phyloP scores from a whole-genome alignment of 768 basidiomycete genomes.

The Scleroderma citrinum region DNA sequence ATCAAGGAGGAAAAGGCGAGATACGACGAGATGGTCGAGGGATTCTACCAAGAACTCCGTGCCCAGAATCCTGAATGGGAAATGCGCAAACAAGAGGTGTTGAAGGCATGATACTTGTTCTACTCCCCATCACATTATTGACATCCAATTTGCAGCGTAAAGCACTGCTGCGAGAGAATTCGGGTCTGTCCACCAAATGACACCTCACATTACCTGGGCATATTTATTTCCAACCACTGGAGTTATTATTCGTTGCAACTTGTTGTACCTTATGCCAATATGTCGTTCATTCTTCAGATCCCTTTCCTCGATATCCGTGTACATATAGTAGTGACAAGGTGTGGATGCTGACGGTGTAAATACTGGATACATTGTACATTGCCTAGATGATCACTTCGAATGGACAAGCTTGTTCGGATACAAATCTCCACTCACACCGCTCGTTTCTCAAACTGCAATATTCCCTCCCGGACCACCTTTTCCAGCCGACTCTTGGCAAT shows the following conservation, averaged over 20 bases:
- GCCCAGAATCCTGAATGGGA: constrained; percentile 59
- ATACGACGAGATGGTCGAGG: constrained; percentile 41
- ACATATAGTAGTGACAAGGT: constrained; percentile 1
- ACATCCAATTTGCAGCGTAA: constrained; percentile 17
- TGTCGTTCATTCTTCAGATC: constrained; percentile 1
- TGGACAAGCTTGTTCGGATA: too few species aligned
- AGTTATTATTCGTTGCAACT: constrained; percentile 13
- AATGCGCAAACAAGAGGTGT: constrained; percentile 43
- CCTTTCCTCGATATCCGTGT: constrained; percentile 4
- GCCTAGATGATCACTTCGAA: too few species aligned
- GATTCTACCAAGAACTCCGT: constrained; percentile 51
- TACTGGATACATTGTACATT: too few species aligned
- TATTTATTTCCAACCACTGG: constrained; percentile 26
- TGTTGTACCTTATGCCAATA: constrained; percentile 22
- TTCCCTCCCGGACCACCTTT: constrained; percentile 14
- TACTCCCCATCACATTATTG: constrained; percentile 5
- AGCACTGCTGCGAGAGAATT: constrained; percentile 22
- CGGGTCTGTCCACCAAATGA: constrained; percentile 17
- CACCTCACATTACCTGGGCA: constrained; percentile 12
- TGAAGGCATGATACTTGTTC: constrained; percentile 38
- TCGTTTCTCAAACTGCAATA: not conserved
- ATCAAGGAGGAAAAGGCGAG: constrained; percentile 37
- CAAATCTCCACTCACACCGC: not conserved
- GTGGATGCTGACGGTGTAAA: too few species aligned
- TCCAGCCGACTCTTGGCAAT: constrained; percentile 71